Evolutionary conservation across 768 basidiomycete genomes (phyloP).

Genomic region (Boletus pseudo-olivaceus): DNA sequence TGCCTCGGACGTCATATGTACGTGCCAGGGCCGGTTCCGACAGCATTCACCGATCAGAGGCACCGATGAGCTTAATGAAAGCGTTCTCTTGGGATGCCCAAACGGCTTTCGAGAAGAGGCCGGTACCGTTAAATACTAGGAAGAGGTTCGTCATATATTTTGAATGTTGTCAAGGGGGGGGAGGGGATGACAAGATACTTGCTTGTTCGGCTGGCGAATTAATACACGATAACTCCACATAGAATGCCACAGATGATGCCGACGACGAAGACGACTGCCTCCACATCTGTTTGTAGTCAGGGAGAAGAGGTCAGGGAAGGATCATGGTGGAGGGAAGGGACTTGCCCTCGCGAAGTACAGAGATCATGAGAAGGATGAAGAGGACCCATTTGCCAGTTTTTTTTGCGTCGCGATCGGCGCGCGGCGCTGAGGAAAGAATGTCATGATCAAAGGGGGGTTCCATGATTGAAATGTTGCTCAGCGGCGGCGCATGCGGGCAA

Average conservation of each 20-base stretch:
- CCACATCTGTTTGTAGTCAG: conserved; percentile 63
- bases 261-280: conserved; percentile 89
- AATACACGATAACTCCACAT: conserved; percentile 75
- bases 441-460: too few species aligned
- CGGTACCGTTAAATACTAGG: conserved; percentile 90
- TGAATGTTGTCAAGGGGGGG: conserved; percentile 48
- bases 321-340: background rate
- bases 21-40: conserved; percentile 78
- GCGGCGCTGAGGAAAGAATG: too few species aligned
- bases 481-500: too few species aligned
- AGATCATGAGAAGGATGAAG: conserved; percentile 86
- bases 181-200: conserved; percentile 20
- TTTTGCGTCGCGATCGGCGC: conserved; percentile 45
- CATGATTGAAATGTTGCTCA: too few species aligned
- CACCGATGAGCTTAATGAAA: conserved; percentile 68
- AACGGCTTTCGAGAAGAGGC: conserved; percentile 80
- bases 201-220: conserved; percentile 74
- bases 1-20: conserved; percentile 77
- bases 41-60: conserved; percentile 66
- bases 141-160: conserved; percentile 91
- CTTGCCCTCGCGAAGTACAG: conserved; percentile 86
- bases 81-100: conserved; percentile 67
- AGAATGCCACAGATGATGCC: conserved; percentile 76
- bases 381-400: conserved; percentile 84
- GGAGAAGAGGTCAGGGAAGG: background rate